Evolutionary conservation across 2,329 filamentous ascomycete species (phyloP).

Genomic region (Hypoxylon sp.): DNA sequence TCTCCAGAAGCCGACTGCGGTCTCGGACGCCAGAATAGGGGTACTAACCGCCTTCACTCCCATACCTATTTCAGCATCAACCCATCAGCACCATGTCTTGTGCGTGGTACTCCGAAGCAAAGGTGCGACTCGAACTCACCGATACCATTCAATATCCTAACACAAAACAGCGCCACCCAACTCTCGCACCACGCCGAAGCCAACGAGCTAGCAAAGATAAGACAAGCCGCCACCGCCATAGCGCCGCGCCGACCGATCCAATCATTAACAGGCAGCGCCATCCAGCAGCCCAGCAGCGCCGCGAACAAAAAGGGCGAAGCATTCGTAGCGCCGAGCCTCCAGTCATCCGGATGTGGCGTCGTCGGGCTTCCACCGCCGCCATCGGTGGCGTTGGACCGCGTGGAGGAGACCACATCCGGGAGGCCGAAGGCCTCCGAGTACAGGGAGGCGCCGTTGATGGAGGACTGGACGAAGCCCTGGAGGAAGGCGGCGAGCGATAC

Average conservation of each 20-base stretch:
- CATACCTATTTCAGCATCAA: slow-evolving; percentile 53
- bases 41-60: slow-evolving; percentile 59
- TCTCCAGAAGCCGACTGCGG: slow-evolving; percentile 57
- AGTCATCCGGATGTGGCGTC: slow-evolving; percentile 41
- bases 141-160: slow-evolving; percentile 51
- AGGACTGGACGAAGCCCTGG: slow-evolving; percentile 56
- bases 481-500: slow-evolving; percentile 56
- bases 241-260: slow-evolving; percentile 52
- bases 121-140: slow-evolving; percentile 43
- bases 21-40: slow-evolving; percentile 57
- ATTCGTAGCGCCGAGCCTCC: slow-evolving; percentile 53
- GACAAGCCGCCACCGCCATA: slow-evolving; percentile 50
- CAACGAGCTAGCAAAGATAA: slow-evolving; percentile 52
- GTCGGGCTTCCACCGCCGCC: too few relatives aligned
- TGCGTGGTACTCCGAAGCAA: background rate
- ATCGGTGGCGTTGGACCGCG: background rate
- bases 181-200: slow-evolving; percentile 47
- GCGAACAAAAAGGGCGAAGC: slow-evolving; percentile 52
- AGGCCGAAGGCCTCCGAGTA: slow-evolving; percentile 35
- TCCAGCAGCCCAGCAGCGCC: slow-evolving; percentile 50
- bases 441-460: slow-evolving; percentile 53
- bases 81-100: too few relatives aligned
- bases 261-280: slow-evolving; percentile 54
- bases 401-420: background rate
- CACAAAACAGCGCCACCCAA: slow-evolving; percentile 48